Evolutionary conservation across 768 basidiomycete species (phyloP), one percentile per base, ranked within the genome.

Genomic region (Leccinum obscurum): DNA sequence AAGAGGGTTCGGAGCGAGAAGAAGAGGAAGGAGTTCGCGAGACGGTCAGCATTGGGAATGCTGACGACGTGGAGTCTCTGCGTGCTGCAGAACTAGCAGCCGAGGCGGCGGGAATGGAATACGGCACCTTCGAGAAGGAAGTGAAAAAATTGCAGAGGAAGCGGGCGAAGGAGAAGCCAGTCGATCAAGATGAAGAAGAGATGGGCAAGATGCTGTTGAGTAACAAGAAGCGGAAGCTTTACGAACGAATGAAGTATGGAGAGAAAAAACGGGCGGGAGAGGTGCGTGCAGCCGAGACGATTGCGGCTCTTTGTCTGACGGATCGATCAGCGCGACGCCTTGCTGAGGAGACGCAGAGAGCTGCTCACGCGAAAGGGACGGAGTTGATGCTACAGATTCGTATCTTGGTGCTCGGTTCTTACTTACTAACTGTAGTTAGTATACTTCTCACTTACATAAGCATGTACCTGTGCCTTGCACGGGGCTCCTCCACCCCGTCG

Each of bases 121-220:
- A 85, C 60, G 86, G 83, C 3, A 78, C 82, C 6, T 97, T 96
- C 72, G 88, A 90, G 73, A 86, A 87, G 66, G 83, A 87, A 68
- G 82, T 93, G 54, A 82, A 80, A 65, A 87, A 87, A 70, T 80
- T 82, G 35, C 77, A 73, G 60, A 86, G 81, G 66, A 76, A 78
- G 64, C 69, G 62, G 49, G 57, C 65, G 41, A 66, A 66, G 11
- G 77, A 74, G 63, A 74, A 75, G 65, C 64, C 67, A 63, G 77
- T 77, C 63, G 74, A 76, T 63, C 34, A 66, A 64, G 51, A 68
- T 20, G 92, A 94, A 71, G 81, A 86, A 68, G 90, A 95, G 71
- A 92, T 96, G 90, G 89, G 92, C 76, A 96, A 95, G 83, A 96
- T 98, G 88, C 83, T 98, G 85, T 88, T 97, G 88, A 96, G 92